These are phyloP conservation scores for Ophiostoma sp. DNA, from an alignment of 2,329 filamentous ascomycete genomes.

Conservation along the genomic window DNA sequence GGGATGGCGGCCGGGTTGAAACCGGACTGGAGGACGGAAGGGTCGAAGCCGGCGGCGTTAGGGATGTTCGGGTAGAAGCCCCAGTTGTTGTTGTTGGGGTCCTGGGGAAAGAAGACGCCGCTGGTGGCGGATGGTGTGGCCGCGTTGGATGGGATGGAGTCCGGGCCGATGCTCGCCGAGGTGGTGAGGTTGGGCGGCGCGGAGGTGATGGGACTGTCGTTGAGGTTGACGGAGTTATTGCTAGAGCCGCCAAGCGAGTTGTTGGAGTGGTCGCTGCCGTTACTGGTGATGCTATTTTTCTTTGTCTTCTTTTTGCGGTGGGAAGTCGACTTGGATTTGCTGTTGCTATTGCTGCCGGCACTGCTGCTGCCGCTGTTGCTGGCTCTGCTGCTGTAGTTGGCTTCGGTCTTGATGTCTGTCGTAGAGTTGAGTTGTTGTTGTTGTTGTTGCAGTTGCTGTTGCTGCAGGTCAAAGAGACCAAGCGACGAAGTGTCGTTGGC, in stretches of 20 bases:
- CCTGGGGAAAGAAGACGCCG: constrained; percentile 27
- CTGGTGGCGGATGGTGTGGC: constrained; percentile 5
- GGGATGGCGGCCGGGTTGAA: constrained; percentile 36
- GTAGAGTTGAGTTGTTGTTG: background rate
- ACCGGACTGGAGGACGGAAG: constrained; percentile 27
- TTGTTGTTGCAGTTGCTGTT: constrained; percentile 1
- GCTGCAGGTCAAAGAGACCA: background rate
- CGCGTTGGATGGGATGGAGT: background rate
- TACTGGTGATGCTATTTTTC: constrained; percentile 9
- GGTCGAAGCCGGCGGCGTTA: constrained; percentile 38
- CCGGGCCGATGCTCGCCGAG: constrained; percentile 34
- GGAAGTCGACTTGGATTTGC: background rate
- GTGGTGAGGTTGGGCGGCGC: constrained; percentile 24
- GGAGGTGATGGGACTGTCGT: constrained; percentile 18
- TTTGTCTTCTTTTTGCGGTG: constrained; percentile 2
- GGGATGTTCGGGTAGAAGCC: constrained; percentile 50
- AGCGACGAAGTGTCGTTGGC: constrained; percentile 19
- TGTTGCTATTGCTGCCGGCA: constrained; percentile 1
- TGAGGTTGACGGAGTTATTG: background rate
- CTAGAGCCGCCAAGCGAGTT: background rate
- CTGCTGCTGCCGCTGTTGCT: constrained; percentile 24
- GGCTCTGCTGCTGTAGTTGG: constrained; percentile 1
- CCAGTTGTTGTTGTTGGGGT: constrained; percentile 44
- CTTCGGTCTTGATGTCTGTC: constrained; percentile 11
- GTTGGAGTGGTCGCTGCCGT: background rate